Conservation (phyloP, 2,329 filamentous ascomycete species). For the Fusarium proliferatum region DNA sequence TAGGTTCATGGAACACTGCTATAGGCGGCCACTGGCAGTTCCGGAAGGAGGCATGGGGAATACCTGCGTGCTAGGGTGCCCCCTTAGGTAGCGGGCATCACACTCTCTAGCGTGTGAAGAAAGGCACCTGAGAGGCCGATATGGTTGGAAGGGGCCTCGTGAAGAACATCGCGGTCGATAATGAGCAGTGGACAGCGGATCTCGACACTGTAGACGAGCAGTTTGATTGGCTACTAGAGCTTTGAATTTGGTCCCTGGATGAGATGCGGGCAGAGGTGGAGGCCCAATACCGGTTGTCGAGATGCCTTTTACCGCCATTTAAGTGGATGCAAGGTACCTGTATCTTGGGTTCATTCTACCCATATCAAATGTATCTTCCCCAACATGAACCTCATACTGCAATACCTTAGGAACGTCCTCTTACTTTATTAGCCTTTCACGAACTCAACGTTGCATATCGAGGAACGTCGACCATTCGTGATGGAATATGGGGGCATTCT, state of each 20-base stretch:
- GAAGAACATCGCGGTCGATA: slow-evolving; percentile 16
- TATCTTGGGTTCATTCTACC: neutral
- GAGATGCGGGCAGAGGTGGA: slow-evolving; percentile 23
- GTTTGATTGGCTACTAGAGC: slow-evolving; percentile 22
- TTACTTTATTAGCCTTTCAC: slow-evolving; percentile 31
- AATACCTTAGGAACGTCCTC: slow-evolving; percentile 24
- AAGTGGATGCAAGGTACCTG: slow-evolving; percentile 23
- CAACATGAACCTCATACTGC: slow-evolving; percentile 22
- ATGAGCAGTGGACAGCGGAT: slow-evolving; percentile 15
- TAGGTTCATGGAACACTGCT: slow-evolving; percentile 14
- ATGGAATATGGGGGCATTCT: slow-evolving; percentile 30
- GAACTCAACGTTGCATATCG: slow-evolving; percentile 27
- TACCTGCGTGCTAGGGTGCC: slow-evolving; percentile 9
- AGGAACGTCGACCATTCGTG: slow-evolving; percentile 33
- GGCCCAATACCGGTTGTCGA: slow-evolving; percentile 12
- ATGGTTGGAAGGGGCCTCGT: slow-evolving; percentile 24
- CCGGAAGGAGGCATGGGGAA: slow-evolving; percentile 33
- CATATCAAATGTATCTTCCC: slow-evolving; percentile 20
- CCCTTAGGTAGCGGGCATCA: slow-evolving; percentile 13
- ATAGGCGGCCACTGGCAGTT: slow-evolving; percentile 29
- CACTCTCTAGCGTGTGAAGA: slow-evolving; percentile 11
- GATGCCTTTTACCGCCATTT: slow-evolving; percentile 37
- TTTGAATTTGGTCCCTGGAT: slow-evolving; percentile 36
- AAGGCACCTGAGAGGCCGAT: slow-evolving; percentile 32
- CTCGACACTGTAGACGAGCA: neutral